phyloP scores from a whole-genome alignment of 2,329 filamentous ascomycete genomes.

The Fusarium equiseti region DNA sequence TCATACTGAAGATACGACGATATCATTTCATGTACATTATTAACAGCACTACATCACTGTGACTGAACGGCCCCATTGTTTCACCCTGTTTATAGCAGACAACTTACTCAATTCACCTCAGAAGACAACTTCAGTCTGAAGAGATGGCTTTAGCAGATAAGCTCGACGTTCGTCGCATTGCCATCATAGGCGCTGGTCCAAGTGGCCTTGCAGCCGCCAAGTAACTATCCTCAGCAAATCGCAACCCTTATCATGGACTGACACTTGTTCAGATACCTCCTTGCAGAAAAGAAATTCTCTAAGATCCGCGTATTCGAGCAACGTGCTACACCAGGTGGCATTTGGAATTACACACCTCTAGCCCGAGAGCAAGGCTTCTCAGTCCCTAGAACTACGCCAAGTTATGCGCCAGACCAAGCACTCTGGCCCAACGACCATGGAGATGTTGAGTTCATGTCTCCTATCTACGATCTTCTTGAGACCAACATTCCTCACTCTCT shows the following conservation, averaged over 20 bases:
- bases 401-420: conserved; percentile 58
- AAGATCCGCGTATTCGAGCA: conserved; percentile 79
- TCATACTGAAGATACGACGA: background rate
- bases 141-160: conserved; percentile 21
- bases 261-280: conserved; percentile 67
- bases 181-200: conserved; percentile 80
- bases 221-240: conserved; percentile 38
- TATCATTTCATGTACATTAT: background rate
- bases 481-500: conserved; percentile 80
- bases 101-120: too few relatives aligned
- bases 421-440: conserved; percentile 44
- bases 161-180: conserved; percentile 62
- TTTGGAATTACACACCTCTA: conserved; percentile 74
- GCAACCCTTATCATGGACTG: background rate
- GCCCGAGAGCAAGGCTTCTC: conserved; percentile 46
- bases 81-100: background rate
- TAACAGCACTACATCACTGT: background rate
- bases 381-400: conserved; percentile 50
- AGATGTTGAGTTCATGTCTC: conserved; percentile 71
- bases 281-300: conserved; percentile 72
- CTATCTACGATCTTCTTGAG: conserved; percentile 77
- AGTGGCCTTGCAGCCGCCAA: conserved; percentile 72
- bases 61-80: background rate
- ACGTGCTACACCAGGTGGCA: conserved; percentile 71
- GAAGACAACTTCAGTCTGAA: too few relatives aligned